Conservation (phyloP, 2,329 filamentous ascomycete genomes). For the Trichoderma cornu-damae region DNA sequence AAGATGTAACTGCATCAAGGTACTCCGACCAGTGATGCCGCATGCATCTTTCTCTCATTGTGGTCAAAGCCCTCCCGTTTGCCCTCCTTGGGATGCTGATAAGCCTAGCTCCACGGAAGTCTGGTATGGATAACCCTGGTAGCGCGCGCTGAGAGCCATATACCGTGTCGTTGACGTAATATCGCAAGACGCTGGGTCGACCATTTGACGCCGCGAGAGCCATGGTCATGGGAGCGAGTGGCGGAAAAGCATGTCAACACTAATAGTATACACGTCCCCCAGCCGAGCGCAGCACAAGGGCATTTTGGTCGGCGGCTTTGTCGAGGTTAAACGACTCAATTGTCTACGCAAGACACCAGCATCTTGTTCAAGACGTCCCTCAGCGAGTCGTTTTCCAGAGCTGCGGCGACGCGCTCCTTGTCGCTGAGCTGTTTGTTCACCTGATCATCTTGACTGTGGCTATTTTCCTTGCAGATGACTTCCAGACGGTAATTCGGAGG, state of each 20-base stretch:
- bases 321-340: background rate
- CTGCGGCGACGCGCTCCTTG: slow-evolving; percentile 93
- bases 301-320: background rate
- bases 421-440: slow-evolving; percentile 96
- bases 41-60: background rate
- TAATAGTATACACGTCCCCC: background rate
- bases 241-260: background rate
- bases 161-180: background rate
- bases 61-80: background rate
- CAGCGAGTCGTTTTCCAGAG: slow-evolving; percentile 86
- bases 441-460: slow-evolving; percentile 90
- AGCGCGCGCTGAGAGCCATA: background rate
- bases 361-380: slow-evolving; percentile 88
- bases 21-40: background rate
- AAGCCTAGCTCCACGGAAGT: background rate
- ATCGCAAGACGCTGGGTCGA: background rate
- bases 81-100: background rate
- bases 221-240: too few relatives aligned
- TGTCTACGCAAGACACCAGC: slow-evolving; percentile 56
- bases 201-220: background rate
- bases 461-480: slow-evolving; percentile 90
- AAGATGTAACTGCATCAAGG: background rate
- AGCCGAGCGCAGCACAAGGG: background rate
- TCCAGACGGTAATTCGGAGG: slow-evolving; percentile 90
- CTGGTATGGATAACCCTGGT: background rate